phyloP scores from a whole-genome alignment of 306 rosid genomes.

The Hippophae tibetana region DNA sequence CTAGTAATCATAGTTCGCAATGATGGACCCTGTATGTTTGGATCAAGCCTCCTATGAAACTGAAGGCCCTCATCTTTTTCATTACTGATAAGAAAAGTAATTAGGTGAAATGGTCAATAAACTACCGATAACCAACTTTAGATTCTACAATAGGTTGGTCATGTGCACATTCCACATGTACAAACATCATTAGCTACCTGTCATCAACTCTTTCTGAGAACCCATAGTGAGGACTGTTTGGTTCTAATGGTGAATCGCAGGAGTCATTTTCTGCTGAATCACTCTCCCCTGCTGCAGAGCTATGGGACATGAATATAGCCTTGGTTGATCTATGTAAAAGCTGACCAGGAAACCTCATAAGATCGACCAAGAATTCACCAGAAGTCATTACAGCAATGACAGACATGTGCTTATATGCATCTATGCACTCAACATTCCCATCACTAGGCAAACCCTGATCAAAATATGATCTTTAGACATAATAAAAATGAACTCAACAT shows the following conservation, averaged over 20 bases:
- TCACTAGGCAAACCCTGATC: slow-evolving; percentile 86
- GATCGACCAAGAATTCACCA: slow-evolving; percentile 84
- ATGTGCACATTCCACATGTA: slow-evolving; percentile 8
- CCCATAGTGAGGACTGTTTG: slow-evolving; percentile 96
- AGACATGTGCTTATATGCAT: slow-evolving; percentile 86
- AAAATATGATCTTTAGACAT: slow-evolving; percentile 11
- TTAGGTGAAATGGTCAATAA: slow-evolving; percentile 12
- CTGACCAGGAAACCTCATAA: slow-evolving; percentile 95
- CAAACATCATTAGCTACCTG: slow-evolving; percentile 29
- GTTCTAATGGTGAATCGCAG: slow-evolving; percentile 98
- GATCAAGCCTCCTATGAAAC: slow-evolving; percentile 51
- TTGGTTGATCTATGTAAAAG: slow-evolving; percentile 68
- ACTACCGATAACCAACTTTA: slow-evolving; percentile 10
- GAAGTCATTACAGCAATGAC: slow-evolving; percentile 72
- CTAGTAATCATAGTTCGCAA: slow-evolving; percentile 74
- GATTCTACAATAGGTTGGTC: neutral
- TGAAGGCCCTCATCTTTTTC: slow-evolving; percentile 81
- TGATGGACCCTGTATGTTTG: slow-evolving; percentile 59
- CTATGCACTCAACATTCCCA: slow-evolving; percentile 63
- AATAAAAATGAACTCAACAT: neutral
- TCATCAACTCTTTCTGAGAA: slow-evolving; percentile 72
- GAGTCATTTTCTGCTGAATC: slow-evolving; percentile 99
- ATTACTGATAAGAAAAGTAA: slow-evolving; percentile 34
- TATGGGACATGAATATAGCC: slow-evolving; percentile 81
- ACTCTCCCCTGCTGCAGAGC: slow-evolving; percentile 94